These are phyloP conservation scores for Gastrolobium bilobum DNA, from an alignment of 306 rosid genomes.

Conservation along the genomic window DNA sequence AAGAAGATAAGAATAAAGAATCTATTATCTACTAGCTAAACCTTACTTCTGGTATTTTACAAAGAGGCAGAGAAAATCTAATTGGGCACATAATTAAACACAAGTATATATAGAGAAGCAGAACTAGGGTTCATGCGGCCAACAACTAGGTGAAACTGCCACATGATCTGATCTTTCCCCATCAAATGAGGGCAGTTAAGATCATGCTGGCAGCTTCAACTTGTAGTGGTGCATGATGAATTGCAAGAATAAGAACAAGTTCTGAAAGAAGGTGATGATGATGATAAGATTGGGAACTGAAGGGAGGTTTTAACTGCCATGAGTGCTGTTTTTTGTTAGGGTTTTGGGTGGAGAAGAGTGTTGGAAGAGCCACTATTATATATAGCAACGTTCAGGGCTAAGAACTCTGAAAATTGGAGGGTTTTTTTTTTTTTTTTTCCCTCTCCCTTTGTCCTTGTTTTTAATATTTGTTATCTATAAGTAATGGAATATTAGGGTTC, in stretches of 20 bases:
- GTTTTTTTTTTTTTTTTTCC: not conserved
- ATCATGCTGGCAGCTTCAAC: slow-evolving; percentile 99
- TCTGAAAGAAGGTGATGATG: not conserved
- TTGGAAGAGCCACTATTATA: slow-evolving; percentile 60
- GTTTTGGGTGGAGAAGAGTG: slow-evolving; percentile 71
- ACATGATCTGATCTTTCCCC: slow-evolving; percentile 96
- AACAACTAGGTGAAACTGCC: slow-evolving; percentile 97
- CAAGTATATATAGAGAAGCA: not conserved
- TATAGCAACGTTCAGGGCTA: slow-evolving; percentile 51
- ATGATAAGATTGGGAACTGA: slow-evolving; percentile 35
- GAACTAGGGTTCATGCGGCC: slow-evolving; percentile 64
- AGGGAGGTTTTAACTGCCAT: not conserved
- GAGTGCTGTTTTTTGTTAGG: slow-evolving; percentile 53
- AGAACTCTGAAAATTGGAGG: slow-evolving; percentile 17
- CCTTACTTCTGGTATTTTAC: not conserved
- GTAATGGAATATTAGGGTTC: slow-evolving; percentile 52
- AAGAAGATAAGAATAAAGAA: not conserved
- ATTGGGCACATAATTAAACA: slow-evolving; percentile 10
- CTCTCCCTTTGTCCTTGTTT: not conserved
- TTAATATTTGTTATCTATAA: slow-evolving; percentile 51
- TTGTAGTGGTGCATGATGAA: slow-evolving; percentile 60
- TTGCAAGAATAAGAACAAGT: slow-evolving; percentile 13
- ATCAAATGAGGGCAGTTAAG: slow-evolving; percentile 73
- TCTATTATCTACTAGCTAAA: slow-evolving; percentile 8
- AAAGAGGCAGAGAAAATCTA: slow-evolving; percentile 5